Evolutionary conservation across 805 yeast genomes (phyloP), one percentile per base, ranked within the genome.

Genomic region (Metschnikowia anglica): DNA sequence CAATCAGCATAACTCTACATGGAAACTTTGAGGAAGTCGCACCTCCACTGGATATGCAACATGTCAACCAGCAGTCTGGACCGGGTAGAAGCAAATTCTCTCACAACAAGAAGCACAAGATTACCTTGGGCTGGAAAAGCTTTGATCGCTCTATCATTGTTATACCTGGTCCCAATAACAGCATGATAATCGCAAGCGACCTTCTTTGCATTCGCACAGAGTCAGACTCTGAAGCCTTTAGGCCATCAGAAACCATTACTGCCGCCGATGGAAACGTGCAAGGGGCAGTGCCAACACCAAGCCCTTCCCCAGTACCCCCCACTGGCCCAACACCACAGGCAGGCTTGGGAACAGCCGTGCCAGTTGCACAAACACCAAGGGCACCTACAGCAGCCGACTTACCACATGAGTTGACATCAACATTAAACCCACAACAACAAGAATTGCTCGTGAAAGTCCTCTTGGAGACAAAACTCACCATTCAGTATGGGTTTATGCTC

Each of bases 111-210:
- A 66, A 67, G 41, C 42, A 35, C 37, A 65, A 62, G 43, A 42
- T 59, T 16, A 61, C 73, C 23, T 64, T 83, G 26, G 68, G 77
- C 4, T 73, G 72, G 52, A 84, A 93, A 59, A 80, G 93, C 8
- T 93, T 93, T 62, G 99, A 93, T 61, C 76, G 99, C 58, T 74
- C 83, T 0, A 81, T 93, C 59, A 71, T 87, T n/a, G 82, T 89
- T 2, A 81, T 86, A 11, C 83, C 82, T 1, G 84, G 83, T 11
- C 77, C 81, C 13, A 74, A 76, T 43, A 85, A 89, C 4, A 68
- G 79, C 23, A 79, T 88, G 70, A 70, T 88, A n/a, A 80, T 93
- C 23, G 97, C 96, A 12, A 84, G 95, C 25, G 99, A 93, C 63
- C 61, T 87, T 59, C 69, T 93, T 39, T 72, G 81, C 12, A 65